Evolutionary conservation across 2,329 filamentous ascomycete genomes (phyloP).

Genomic region (Ploettnerulaceae sp.): DNA sequence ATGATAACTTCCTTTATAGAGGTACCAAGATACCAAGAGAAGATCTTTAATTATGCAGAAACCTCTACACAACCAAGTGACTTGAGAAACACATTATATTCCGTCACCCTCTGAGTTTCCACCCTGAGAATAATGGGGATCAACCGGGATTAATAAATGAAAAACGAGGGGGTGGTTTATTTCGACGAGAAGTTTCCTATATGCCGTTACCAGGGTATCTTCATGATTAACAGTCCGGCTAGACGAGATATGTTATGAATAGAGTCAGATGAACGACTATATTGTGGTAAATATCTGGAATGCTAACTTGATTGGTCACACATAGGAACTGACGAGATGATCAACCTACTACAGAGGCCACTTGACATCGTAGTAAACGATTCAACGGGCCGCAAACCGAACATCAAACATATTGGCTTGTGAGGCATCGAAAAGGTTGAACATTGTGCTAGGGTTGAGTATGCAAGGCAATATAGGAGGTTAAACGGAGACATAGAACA

Average conservation of each 20-base stretch:
- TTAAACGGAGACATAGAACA: constrained; percentile 4
- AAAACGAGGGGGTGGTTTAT: constrained; percentile 5
- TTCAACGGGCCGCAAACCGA: constrained; percentile 12
- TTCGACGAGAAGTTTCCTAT: constrained; percentile 6
- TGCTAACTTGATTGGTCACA: neutral
- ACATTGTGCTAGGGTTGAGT: constrained; percentile 1
- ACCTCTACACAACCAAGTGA: neutral
- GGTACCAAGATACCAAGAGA: constrained; percentile 3
- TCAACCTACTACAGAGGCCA: constrained; percentile 8
- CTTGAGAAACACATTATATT: constrained; percentile 10
- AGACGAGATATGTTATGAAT: constrained; percentile 7
- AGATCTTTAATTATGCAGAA: neutral
- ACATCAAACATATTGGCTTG: constrained; percentile 9
- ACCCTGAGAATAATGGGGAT: neutral
- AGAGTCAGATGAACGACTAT: constrained; percentile 6
- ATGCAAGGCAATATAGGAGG: constrained; percentile 4
- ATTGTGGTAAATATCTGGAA: neutral
- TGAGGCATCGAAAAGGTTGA: constrained; percentile 2
- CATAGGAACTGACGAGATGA: neutral
- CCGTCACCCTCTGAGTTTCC: neutral
- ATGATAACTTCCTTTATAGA: neutral
- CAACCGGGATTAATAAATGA: constrained; percentile 16
- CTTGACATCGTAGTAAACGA: constrained; percentile 10
- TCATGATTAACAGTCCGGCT: constrained; percentile 1
- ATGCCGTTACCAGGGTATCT: constrained; percentile 9